A percentile compares a stretch with the other conserved stretches of the same genome.
Conservation (phyloP, 257 asterid species). For the Primulina eburnea region DNA sequence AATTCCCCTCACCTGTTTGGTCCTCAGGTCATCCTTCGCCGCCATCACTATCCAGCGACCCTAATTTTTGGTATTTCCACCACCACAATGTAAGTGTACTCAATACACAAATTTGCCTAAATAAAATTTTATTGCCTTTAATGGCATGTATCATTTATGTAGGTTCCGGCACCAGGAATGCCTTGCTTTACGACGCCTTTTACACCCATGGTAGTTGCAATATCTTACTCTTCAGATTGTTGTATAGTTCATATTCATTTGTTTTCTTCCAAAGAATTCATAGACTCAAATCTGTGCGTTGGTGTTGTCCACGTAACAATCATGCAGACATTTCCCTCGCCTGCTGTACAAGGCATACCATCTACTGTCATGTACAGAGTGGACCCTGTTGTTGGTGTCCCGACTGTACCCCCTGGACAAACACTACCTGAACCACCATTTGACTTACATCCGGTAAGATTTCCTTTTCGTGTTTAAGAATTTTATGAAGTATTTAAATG, state of each 20-base stretch:
- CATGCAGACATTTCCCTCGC: conserved; percentile 43
- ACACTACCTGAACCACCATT: conserved; percentile 38
- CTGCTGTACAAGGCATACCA: conserved; percentile 43
- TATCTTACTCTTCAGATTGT: conserved; percentile 1
- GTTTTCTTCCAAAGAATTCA: neutral
- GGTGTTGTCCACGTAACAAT: conserved; percentile 2
- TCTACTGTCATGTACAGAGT: conserved; percentile 38
- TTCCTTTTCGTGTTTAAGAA: neutral
- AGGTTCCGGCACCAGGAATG: conserved; percentile 70
- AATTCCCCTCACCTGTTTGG: conserved; percentile 37
- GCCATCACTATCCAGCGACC: conserved; percentile 32
- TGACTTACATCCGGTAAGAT: conserved; percentile 44
- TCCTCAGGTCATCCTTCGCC: conserved; percentile 27
- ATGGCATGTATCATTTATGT: conserved; percentile 14
- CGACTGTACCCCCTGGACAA: conserved; percentile 31
- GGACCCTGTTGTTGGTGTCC: conserved; percentile 38
- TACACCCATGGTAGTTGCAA: conserved; percentile 42
- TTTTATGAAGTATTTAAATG: neutral
- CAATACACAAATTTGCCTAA: neutral
- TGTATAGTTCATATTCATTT: neutral
- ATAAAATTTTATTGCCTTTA: conserved; percentile 3
- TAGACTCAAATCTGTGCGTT: conserved; percentile 2
- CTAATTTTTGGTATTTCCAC: conserved; percentile 60
- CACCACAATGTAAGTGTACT: conserved; percentile 53
- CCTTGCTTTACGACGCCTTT: conserved; percentile 55